phyloP scores from a whole-genome alignment of 345 rosid genomes.

The Citrus maxima region DNA sequence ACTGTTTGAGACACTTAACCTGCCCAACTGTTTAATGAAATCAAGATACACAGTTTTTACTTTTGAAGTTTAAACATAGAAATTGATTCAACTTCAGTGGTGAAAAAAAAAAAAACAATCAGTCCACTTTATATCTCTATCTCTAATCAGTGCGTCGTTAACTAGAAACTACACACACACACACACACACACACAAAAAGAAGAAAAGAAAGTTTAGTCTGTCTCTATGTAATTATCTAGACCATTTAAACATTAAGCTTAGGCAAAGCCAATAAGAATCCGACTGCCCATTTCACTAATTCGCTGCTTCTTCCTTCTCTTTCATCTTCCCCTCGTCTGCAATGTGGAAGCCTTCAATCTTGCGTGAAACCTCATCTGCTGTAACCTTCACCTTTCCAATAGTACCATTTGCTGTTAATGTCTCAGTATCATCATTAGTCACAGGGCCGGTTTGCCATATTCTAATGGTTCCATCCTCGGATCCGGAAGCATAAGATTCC shows the following conservation, averaged over 20 bases:
- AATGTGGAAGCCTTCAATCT: conserved; percentile 45
- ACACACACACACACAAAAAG: no score
- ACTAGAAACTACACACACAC: not conserved
- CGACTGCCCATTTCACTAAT: conserved; percentile 10
- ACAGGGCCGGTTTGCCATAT: conserved; percentile 58
- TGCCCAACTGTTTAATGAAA: no score
- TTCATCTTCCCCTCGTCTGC: conserved; percentile 39
- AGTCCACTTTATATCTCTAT: not conserved
- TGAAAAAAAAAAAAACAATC: not conserved
- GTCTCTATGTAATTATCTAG: not conserved
- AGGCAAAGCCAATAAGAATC: not conserved
- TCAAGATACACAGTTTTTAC: no score
- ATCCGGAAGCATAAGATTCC: conserved; percentile 91
- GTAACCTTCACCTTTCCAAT: conserved; percentile 40
- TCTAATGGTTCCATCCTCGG: conserved; percentile 91
- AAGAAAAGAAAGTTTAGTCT: not conserved
- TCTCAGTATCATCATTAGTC: conserved; percentile 23
- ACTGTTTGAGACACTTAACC: no score
- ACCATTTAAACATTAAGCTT: not conserved
- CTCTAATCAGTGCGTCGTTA: conserved; percentile 4
- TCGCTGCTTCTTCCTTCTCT: conserved; percentile 22
- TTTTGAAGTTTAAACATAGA: no score
- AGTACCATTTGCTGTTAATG: conserved; percentile 17
- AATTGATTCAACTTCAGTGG: not conserved
- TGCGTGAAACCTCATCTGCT: conserved; percentile 39